Evolutionary conservation across 371 early-diverging fungal species (phyloP), one percentile per base, ranked within the genome.

Genomic region (Apophysomyces sp.): DNA sequence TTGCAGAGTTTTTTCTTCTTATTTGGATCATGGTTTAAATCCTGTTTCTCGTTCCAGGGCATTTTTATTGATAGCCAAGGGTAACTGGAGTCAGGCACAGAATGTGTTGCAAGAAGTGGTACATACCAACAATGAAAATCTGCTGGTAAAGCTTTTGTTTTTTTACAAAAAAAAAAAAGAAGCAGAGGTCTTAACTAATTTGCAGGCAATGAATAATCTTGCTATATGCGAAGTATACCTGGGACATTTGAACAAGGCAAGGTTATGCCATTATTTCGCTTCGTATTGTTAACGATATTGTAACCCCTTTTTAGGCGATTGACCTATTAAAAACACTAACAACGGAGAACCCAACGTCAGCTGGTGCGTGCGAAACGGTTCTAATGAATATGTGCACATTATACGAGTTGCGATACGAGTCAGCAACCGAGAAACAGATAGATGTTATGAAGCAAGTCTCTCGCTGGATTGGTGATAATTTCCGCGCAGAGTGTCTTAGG

Each of bases 391-490:
- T 87, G 66, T 85, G 85, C 51, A 86, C 84, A 4, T 65, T 87
- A 18, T 86, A 78, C 65, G 88, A 86, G 54, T 69, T 87, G 39
- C 66, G 86, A 18, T 78, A 75, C 32, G 88, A 85, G 41, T 70
- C 77, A 37, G 73, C 81, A 1, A 68, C 73, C 3, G 70, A 69
- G 27, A 78, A 73, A 58, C 86, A 87, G 61, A 70, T 81, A 16
- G 71, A 73, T 29, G 58, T 82, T 51, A 67, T 85, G 74, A 72
- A 77, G 12, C 81, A 84, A 36, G 81, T 87, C 13, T 74, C 82
- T 54, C 70, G 80, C 18, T 85, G 82, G 82, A 81, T 82, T 0
- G 88, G 88, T 3, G 88, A 87, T 67, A 81, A 78, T 12, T 86
- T 87, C 56, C 76, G 80, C 52, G 69, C 78, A 27, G 74, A 74